These are phyloP conservation scores for Mortierella sp. DNA, from an alignment of 371 early-diverging fungal genomes.

Conservation along the genomic window DNA sequence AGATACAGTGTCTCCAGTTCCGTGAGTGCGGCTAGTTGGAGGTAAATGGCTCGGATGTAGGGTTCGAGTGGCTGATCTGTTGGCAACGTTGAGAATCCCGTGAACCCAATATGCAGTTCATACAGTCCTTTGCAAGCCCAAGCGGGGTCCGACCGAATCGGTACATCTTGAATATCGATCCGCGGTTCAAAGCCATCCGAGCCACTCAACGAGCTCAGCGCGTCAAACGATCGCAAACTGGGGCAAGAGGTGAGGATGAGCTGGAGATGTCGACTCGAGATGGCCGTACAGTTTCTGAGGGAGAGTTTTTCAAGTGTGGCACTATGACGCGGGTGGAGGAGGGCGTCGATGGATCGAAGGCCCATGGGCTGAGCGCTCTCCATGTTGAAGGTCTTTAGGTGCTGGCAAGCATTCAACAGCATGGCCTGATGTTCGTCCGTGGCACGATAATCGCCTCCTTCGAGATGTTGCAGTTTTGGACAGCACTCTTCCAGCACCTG, in stretches of 20 bases:
- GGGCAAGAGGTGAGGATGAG: conserved; percentile 34
- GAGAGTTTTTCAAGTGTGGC: conserved; percentile 17
- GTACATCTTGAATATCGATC: conserved; percentile 20
- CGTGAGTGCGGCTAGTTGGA: conserved; percentile 17
- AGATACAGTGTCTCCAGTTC: conserved; percentile 15
- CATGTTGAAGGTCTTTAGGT: conserved; percentile 2
- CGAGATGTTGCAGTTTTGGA: conserved; percentile 9
- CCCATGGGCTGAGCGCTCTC: conserved; percentile 6
- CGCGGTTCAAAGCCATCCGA: conserved; percentile 6
- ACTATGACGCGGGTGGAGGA: conserved; percentile 12
- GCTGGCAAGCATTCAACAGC: conserved; percentile 7
- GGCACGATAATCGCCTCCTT: not conserved
- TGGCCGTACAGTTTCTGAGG: not conserved
- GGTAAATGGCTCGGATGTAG: conserved; percentile 27
- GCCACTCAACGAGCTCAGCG: conserved; percentile 10
- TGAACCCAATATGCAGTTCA: conserved; percentile 26
- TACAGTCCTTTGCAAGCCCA: conserved; percentile 24
- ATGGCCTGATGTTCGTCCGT: conserved; percentile 19
- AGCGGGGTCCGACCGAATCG: conserved; percentile 4
- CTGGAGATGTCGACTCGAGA: conserved; percentile 25
- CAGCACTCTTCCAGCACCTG: not conserved
- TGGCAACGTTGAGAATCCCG: conserved; percentile 9
- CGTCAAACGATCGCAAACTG: conserved; percentile 14
- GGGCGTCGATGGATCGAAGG: not conserved
- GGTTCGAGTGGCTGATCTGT: not conserved